Percentiles rank a stretch among this genome's conserved stretches.
Evolutionary conservation across 306 rosid genomes (phyloP).

Genomic region (Acmispon strigosus): DNA sequence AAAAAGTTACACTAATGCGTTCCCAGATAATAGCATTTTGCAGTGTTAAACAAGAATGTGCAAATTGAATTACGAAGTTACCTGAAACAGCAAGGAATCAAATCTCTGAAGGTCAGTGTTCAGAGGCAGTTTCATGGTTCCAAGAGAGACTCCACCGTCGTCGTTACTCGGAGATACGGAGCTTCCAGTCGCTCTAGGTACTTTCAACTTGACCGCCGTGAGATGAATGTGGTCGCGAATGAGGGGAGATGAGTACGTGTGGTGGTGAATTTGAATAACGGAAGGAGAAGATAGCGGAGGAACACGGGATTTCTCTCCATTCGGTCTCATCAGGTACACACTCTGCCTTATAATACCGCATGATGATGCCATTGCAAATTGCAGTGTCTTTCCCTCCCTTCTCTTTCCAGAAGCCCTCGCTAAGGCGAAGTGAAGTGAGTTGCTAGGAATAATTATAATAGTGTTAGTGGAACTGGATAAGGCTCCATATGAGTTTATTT

Average conservation of each 20-base stretch:
- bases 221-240: slow-evolving; percentile 16
- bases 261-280: not conserved
- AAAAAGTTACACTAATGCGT: too few species aligned
- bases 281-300: slow-evolving; percentile 21
- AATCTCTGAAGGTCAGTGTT: slow-evolving; percentile 59
- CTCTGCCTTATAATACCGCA: slow-evolving; percentile 20
- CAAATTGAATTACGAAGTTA: not conserved
- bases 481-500: not conserved
- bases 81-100: slow-evolving; percentile 73
- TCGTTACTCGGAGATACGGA: not conserved
- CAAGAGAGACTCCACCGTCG: slow-evolving; percentile 71
- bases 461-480: too few species aligned
- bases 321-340: not conserved
- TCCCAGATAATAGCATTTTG: too few species aligned
- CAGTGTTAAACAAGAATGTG: not conserved
- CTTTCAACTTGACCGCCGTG: not conserved
- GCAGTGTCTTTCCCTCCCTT: too few species aligned
- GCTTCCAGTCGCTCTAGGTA: slow-evolving; percentile 28
- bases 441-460: not conserved
- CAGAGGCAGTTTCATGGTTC: slow-evolving; percentile 72
- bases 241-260: slow-evolving; percentile 6
- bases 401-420: too few species aligned
- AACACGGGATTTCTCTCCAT: slow-evolving; percentile 16
- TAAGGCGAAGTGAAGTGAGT: not conserved
- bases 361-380: slow-evolving; percentile 44